Base-by-base conservation (phyloP, 75 land plant species). In the Picea glauca region DNA sequence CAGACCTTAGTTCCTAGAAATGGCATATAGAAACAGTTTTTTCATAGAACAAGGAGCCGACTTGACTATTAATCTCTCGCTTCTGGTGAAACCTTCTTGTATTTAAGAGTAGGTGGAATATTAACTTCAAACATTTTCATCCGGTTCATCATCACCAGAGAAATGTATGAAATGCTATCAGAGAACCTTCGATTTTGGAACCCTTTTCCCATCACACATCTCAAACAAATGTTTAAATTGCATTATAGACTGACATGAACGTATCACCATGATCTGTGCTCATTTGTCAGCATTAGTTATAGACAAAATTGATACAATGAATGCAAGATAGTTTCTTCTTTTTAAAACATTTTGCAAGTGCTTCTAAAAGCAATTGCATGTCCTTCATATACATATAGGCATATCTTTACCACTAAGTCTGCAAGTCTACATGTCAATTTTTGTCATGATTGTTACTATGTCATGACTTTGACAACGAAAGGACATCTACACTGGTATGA, bases 141-240 rank as follows among this genome's bases (percentile, higher is more conserved):
- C 56, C 11, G 11, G 56, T 50, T 50, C 11, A 9, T 50, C 1
- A 46, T 46, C 56, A 50, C 56, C 12, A 9, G 4, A 50, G 56
- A 50, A 50, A 50, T 9, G 9, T 0, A 63, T 31, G 15, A 26
- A 26, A 26, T 26, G 66, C 14, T 13, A n/a, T 30, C 11, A 11
- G 66, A 30, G 30, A 26, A n/a, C 11, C 26, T 63, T 26, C 3
- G 13, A 63, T 13, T 63, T 63, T 50, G 56, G 56, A 50, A 50
- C 12, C 11, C 35, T 9, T 63, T n/a, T 26, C 12, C 32, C 32
- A 65, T 32, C 5, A 43, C n/a, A 70, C 21, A 15, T 3, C 54
- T 70, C 73, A n/a, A 70, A 9, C 43, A 12, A 46, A 70, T 32
- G 70, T 17, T 66, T 66, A 66, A 26, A 66, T 66, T 66, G 40